Percentiles rank a stretch among this genome's conserved stretches.
These are phyloP conservation scores for Phytophthora colocasiae DNA, from an alignment of 352 stramenopile genomes.

Conservation along the genomic window DNA sequence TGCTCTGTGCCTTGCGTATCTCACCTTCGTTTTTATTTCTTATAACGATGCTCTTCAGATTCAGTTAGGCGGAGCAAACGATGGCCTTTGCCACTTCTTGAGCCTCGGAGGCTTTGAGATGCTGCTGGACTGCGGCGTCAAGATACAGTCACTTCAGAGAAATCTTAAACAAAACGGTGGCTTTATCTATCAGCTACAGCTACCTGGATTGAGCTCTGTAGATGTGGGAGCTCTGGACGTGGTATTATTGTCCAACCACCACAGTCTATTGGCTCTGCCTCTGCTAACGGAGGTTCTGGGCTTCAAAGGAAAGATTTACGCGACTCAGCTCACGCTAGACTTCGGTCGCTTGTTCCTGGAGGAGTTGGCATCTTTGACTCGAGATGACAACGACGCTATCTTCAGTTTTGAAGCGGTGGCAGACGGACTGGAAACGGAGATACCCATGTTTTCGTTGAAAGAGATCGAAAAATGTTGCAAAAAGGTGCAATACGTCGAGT, in stretches of 20 bases:
- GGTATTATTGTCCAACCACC: constrained; percentile 79
- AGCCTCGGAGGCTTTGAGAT: constrained; percentile 82
- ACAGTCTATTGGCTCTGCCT: constrained; percentile 72
- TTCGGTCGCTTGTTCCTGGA: constrained; percentile 79
- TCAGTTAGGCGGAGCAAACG: constrained; percentile 71
- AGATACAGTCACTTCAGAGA: constrained; percentile 20
- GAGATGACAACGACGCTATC: constrained; percentile 22
- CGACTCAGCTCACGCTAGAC: constrained; percentile 71
- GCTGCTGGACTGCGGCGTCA: constrained; percentile 80
- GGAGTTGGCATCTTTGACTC: constrained; percentile 50
- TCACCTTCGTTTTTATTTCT: constrained; percentile 27
- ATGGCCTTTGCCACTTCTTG: constrained; percentile 82
- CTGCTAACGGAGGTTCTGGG: constrained; percentile 77
- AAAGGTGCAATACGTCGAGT: constrained; percentile 66
- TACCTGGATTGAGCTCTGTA: constrained; percentile 52
- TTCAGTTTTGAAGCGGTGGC: constrained; percentile 38
- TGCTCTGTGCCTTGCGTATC: constrained; percentile 11
- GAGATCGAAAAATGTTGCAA: constrained; percentile 57
- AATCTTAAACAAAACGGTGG: neutral
- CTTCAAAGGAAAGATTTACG: constrained; percentile 79
- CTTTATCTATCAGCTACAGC: constrained; percentile 33
- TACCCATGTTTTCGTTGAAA: constrained; percentile 50
- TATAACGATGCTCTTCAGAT: constrained; percentile 51
- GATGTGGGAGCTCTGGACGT: constrained; percentile 75
- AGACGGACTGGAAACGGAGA: constrained; percentile 27